Evolutionary conservation across 345 rosid genomes (phyloP).

Genomic region (Toxicodendron radicans): DNA sequence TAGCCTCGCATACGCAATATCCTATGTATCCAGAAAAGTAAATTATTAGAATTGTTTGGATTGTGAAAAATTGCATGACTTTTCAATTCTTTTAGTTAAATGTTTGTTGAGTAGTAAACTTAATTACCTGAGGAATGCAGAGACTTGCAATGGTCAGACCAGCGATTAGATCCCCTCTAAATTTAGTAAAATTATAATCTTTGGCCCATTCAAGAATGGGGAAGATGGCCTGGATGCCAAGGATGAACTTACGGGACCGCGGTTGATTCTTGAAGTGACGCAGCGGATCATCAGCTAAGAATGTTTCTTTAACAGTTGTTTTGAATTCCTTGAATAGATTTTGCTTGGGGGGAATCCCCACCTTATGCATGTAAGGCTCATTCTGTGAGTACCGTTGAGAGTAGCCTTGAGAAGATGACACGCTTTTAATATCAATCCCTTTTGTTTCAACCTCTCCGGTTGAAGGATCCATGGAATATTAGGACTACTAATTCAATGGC

Average conservation of each 20-base stretch:
- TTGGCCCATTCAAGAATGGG: conserved; percentile 88
- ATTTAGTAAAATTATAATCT: conserved; percentile 51
- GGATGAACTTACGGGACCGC: conserved; percentile 51
- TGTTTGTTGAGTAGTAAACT: background rate
- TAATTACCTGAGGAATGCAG: conserved; percentile 90
- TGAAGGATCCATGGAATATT: conserved; percentile 33
- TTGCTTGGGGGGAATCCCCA: conserved; percentile 76
- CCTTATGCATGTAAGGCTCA: conserved; percentile 59
- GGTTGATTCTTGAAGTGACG: conserved; percentile 80
- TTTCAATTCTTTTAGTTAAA: background rate
- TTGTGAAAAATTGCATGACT: background rate
- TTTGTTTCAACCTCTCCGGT: conserved; percentile 37
- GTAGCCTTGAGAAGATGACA: conserved; percentile 29
- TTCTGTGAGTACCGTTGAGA: conserved; percentile 21
- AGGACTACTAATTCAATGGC: background rate
- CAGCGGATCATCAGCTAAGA: conserved; percentile 85
- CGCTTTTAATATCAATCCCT: conserved; percentile 37
- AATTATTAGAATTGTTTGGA: background rate
- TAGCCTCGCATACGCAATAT: conserved; percentile 87
- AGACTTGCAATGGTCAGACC: conserved; percentile 98
- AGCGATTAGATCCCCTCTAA: conserved; percentile 78
- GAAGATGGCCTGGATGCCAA: conserved; percentile 72
- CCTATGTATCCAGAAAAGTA: conserved; percentile 44
- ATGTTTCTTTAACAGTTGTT: conserved; percentile 68
- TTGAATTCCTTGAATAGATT: conserved; percentile 64